Evolutionary conservation across 2,329 filamentous ascomycete genomes (phyloP).

Genomic region (Scolecobasidium constrictum): DNA sequence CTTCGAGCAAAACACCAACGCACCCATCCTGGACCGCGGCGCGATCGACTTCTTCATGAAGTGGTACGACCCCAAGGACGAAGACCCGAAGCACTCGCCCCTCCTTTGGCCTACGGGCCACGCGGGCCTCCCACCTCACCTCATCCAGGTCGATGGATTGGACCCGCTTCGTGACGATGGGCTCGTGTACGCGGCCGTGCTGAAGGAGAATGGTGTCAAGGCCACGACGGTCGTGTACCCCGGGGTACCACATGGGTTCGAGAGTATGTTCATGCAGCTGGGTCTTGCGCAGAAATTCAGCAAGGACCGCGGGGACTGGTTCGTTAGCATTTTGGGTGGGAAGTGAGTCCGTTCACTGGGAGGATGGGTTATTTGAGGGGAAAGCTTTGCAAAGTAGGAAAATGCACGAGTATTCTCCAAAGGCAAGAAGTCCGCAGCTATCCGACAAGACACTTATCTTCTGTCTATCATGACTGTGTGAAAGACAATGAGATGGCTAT

Average conservation of each 20-base stretch:
- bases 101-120: conserved; percentile 3
- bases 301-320: not conserved
- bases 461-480: no score
- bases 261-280: not conserved
- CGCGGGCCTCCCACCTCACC: conserved; percentile 9
- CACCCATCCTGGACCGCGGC: conserved; percentile 21
- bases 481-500: no score
- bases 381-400: no score
- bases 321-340: no score
- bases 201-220: conserved; percentile 11
- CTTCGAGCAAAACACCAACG: conserved; percentile 30
- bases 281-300: not conserved
- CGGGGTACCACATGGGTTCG: conserved; percentile 12
- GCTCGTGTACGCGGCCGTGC: conserved; percentile 9
- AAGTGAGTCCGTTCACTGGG: no score
- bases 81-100: not conserved
- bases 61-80: not conserved
- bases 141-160: conserved; percentile 11
- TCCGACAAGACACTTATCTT: no score
- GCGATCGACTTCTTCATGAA: conserved; percentile 12
- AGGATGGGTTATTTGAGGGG: no score
- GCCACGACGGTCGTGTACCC: conserved; percentile 10
- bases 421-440: no score
- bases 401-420: no score
- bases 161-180: conserved; percentile 12